Conservation (phyloP, 768 basidiomycete species). For the Xerocomellus intermedius region DNA sequence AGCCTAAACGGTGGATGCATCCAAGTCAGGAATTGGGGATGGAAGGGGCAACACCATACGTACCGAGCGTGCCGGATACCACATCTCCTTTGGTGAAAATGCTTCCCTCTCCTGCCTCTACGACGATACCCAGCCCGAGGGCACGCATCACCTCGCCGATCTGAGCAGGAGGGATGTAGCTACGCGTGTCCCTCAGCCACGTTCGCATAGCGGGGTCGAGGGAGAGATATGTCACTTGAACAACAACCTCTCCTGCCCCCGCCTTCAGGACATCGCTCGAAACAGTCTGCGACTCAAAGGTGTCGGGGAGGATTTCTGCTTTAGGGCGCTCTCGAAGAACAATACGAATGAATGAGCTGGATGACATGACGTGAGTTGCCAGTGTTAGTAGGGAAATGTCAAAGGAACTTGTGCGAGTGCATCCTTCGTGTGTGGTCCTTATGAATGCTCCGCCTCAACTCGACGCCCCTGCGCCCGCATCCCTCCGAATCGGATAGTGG, state of each 20-base stretch:
- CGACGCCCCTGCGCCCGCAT: no score
- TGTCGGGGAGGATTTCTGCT: constrained; percentile 64
- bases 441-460: not conserved
- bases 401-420: not conserved
- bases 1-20: constrained; percentile 44
- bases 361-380: constrained; percentile 14
- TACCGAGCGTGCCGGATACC: constrained; percentile 64
- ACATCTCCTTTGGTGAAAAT: constrained; percentile 62
- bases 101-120: constrained; percentile 55
- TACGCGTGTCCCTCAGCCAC: constrained; percentile 71
- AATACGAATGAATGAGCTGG: constrained; percentile 55
- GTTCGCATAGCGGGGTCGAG: constrained; percentile 89
- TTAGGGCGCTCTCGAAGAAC: constrained; percentile 75
- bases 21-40: not conserved
- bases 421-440: not conserved
- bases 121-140: constrained; percentile 61
- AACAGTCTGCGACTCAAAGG: constrained; percentile 62
- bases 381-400: not conserved
- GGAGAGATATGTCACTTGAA: constrained; percentile 77
- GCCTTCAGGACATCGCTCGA: constrained; percentile 53
- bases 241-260: constrained; percentile 54
- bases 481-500: no score
- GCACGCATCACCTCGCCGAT: constrained; percentile 83
- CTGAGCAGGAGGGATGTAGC: constrained; percentile 68
- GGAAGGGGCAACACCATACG: constrained; percentile 16